phyloP scores from a whole-genome alignment of 2,329 filamentous ascomycete genomes.

The Chaetomium olivaceum region DNA sequence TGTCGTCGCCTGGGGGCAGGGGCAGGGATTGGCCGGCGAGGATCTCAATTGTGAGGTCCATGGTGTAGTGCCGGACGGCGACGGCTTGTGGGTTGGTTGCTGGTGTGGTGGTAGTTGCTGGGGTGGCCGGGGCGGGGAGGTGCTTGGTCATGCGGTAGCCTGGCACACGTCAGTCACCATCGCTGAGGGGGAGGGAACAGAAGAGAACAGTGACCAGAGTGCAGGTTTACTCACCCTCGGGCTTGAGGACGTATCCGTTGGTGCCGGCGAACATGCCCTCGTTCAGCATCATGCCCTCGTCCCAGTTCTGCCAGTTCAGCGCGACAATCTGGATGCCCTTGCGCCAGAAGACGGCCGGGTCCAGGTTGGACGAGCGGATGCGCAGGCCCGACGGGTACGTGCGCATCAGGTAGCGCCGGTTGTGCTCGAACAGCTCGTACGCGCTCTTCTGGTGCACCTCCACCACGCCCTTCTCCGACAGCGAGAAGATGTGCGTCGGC shows the following conservation, averaged over 20 bases:
- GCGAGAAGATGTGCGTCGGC: constrained; percentile 69
- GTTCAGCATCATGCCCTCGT: constrained; percentile 95
- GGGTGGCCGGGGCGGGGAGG: constrained; percentile 5
- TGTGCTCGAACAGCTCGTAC: constrained; percentile 71
- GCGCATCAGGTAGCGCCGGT: constrained; percentile 78
- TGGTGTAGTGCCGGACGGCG: constrained; percentile 53
- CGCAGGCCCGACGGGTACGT: constrained; percentile 83
- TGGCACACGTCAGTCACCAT: constrained; percentile 17
- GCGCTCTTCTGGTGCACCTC: constrained; percentile 55
- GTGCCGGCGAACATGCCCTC: constrained; percentile 86
- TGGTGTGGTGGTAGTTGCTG: constrained; percentile 32
- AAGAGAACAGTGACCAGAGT: constrained; percentile 8
- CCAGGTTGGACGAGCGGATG: constrained; percentile 81
- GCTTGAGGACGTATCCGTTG: constrained; percentile 84
- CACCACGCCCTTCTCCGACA: constrained; percentile 65
- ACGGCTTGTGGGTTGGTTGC: constrained; percentile 27
- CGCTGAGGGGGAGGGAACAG: neutral
- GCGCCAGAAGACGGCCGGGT: constrained; percentile 83
- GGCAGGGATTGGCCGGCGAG: constrained; percentile 76
- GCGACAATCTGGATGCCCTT: constrained; percentile 89
- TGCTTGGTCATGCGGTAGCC: constrained; percentile 44
- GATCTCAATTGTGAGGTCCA: constrained; percentile 72
- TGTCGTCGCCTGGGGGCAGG: constrained; percentile 56
- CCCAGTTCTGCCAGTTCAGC: constrained; percentile 89
- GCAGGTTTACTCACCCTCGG: constrained; percentile 60